A percentile compares a stretch with the other conserved stretches of the same genome.
Evolutionary conservation across 192 early-diverging fungal species (phyloP).

Genomic region (Coemansia javaensis): DNA sequence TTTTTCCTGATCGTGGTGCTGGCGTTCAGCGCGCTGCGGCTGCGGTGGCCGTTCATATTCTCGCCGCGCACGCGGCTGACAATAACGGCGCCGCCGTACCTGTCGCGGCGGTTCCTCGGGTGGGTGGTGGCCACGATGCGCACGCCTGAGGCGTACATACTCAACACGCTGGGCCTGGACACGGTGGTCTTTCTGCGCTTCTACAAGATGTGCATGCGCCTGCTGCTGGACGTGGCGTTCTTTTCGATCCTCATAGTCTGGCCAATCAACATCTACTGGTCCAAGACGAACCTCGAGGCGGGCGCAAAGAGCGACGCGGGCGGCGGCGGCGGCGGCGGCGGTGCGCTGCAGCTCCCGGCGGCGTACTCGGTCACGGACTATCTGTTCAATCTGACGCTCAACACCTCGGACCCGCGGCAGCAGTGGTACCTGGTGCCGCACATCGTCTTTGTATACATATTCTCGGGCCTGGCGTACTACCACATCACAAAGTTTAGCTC

Average conservation of each 20-base stretch:
- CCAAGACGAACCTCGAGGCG: slow-evolving; percentile 29
- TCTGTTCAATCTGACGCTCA: slow-evolving; percentile 46
- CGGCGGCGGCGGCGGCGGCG: background rate
- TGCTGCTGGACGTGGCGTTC: slow-evolving; percentile 38
- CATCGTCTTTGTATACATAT: slow-evolving; percentile 47
- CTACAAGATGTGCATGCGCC: slow-evolving; percentile 48
- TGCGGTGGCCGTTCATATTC: slow-evolving; percentile 47
- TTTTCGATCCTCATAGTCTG: slow-evolving; percentile 40
- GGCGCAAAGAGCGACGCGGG: background rate
- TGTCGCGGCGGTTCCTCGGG: slow-evolving; percentile 39
- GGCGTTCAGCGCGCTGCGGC: slow-evolving; percentile 31
- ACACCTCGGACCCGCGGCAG: slow-evolving; percentile 27
- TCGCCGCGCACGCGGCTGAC: slow-evolving; percentile 47
- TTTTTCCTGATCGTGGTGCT: slow-evolving; percentile 34
- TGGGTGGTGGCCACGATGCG: slow-evolving; percentile 46
- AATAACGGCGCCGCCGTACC: slow-evolving; percentile 38
- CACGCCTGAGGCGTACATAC: slow-evolving; percentile 48
- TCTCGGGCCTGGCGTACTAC: slow-evolving; percentile 49
- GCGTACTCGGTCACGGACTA: slow-evolving; percentile 42
- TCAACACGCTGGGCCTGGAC: slow-evolving; percentile 50
- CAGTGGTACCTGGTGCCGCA: slow-evolving; percentile 45
- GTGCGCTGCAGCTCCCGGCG: slow-evolving; percentile 10
- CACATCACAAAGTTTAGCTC: slow-evolving; percentile 47
- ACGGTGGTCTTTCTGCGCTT: slow-evolving; percentile 50
- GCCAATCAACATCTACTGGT: slow-evolving; percentile 49